These are phyloP conservation scores for Kwoniella dejecticola DNA, from an alignment of 768 basidiomycete species.

Conservation along the genomic window DNA sequence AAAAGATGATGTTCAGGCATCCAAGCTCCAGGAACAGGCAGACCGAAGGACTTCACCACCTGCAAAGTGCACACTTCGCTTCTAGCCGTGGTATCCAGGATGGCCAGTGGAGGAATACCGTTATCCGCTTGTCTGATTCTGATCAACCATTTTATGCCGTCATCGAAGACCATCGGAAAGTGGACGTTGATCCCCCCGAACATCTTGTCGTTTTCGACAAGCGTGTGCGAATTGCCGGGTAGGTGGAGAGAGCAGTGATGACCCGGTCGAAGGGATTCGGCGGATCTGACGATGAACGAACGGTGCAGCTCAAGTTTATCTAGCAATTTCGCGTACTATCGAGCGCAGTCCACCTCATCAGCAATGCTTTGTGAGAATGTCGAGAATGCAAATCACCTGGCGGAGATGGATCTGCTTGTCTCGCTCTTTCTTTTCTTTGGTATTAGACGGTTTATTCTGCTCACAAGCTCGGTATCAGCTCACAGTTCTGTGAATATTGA, in stretches of 20 bases:
- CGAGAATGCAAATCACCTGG: no score
- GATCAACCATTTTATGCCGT: conserved; percentile 23
- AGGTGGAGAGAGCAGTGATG: neutral
- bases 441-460: no score
- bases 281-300: neutral
- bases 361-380: no score
- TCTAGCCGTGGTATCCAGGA: neutral
- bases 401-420: no score
- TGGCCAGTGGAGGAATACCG: neutral
- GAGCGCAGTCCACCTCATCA: no score
- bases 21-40: conserved; percentile 7
- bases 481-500: no score
- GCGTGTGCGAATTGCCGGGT: neutral
- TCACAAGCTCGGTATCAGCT: no score
- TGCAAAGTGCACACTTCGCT: conserved; percentile 1
- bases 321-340: no score
- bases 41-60: neutral
- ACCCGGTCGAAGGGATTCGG: neutral
- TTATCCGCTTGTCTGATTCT: conserved; percentile 1
- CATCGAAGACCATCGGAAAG: conserved; percentile 14
- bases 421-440: no score
- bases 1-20: no score
- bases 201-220: neutral
- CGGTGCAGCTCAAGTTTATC: no score
- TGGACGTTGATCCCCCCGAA: conserved; percentile 11